These are phyloP conservation scores for Coemansia sp. DNA, from an alignment of 192 early-diverging fungal species.

Conservation along the genomic window DNA sequence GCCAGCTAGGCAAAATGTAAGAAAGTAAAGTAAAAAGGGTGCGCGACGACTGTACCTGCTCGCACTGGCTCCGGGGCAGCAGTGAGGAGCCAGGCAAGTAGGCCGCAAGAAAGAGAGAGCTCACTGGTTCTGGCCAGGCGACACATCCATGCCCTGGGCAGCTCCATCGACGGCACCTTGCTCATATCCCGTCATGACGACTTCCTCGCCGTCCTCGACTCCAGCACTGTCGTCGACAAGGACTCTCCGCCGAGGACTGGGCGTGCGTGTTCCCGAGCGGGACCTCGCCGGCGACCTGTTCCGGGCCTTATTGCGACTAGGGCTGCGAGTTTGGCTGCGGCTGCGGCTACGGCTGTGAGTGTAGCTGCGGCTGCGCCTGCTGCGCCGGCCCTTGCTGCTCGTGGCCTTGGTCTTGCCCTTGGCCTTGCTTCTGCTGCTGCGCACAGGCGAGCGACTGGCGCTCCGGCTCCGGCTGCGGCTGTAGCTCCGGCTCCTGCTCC, in stretches of 20 bases:
- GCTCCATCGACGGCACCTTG: neutral
- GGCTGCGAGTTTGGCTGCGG: conserved; percentile 5
- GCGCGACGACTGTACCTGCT: neutral
- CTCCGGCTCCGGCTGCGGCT: conserved; percentile 1
- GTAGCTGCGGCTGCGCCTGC: conserved; percentile 4
- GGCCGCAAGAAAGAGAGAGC: neutral
- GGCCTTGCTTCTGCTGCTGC: neutral
- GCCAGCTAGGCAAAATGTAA: neutral
- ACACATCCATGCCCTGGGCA: conserved; percentile 11
- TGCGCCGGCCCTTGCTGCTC: neutral
- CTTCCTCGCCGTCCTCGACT: conserved; percentile 11
- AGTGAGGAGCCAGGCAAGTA: neutral
- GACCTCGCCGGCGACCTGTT: conserved; percentile 11
- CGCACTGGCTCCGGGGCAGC: neutral
- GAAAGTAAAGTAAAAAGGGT: neutral
- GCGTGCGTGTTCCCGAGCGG: conserved; percentile 28
- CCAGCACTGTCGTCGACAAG: conserved; percentile 4
- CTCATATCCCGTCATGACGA: neutral
- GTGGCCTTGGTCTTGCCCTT: neutral
- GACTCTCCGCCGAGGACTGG: conserved; percentile 36
- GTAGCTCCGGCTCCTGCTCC: neutral
- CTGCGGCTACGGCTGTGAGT: conserved; percentile 11
- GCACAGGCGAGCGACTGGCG: conserved; percentile 7
- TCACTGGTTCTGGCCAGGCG: conserved; percentile 1
- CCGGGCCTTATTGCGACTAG: conserved; percentile 17